Evolutionary conservation across 129 eudicot species (phyloP).

Genomic region (Flaveria brownii): DNA sequence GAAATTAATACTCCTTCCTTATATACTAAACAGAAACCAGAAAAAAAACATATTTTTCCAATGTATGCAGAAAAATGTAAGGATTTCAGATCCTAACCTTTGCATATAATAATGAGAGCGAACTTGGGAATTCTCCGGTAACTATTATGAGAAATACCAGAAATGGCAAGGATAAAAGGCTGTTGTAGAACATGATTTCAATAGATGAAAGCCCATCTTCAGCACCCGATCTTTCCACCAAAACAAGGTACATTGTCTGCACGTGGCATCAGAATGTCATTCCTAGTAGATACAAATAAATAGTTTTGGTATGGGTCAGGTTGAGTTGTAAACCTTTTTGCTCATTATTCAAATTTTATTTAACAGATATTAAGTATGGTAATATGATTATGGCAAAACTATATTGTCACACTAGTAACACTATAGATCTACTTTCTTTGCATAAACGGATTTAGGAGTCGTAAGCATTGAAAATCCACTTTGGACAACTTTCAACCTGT

Average conservation of each 20-base stretch:
- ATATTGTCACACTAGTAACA: neutral
- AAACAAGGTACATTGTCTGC: slow-evolving; percentile 98
- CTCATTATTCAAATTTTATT: neutral
- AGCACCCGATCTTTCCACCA: slow-evolving; percentile 96
- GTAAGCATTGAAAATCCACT: neutral
- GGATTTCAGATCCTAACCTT: slow-evolving; percentile 53
- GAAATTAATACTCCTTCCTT: neutral
- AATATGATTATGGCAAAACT: neutral
- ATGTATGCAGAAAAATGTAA: neutral
- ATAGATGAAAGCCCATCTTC: slow-evolving; percentile 94
- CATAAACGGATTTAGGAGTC: neutral
- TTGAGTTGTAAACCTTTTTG: neutral
- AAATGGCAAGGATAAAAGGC: slow-evolving; percentile 81
- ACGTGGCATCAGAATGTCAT: slow-evolving; percentile 34
- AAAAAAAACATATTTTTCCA: neutral
- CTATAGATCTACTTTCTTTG: neutral
- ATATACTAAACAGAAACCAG: neutral
- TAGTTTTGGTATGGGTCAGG: neutral
- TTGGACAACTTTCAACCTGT: neutral
- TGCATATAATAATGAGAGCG: slow-evolving; percentile 66
- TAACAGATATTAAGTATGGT: neutral
- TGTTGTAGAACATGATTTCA: slow-evolving; percentile 94
- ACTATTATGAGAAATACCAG: slow-evolving; percentile 73
- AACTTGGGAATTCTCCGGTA: slow-evolving; percentile 84
- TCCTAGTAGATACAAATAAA: neutral